Evolutionary conservation across 75 land plant species (phyloP), one percentile per base, ranked within the genome.

Genomic region (Larix kaempferi): DNA sequence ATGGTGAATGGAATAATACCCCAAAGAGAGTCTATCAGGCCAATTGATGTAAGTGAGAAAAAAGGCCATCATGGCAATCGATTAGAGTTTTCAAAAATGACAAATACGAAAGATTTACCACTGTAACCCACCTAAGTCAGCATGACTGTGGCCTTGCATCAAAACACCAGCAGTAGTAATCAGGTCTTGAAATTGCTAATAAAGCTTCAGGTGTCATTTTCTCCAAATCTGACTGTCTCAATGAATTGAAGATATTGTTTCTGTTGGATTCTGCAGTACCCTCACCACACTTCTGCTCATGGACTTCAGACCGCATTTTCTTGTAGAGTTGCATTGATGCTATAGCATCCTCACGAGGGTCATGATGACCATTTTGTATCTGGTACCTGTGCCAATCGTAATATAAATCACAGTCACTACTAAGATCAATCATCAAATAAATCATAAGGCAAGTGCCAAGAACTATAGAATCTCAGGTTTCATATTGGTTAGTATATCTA

Each of bases 271-370:
- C 88, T 29, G 77, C 73, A 57, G 84, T 69, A 10, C 23, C 25
- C 8, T 69, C 22, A 8, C 73, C 73, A 41, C 21, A n/a, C 19
- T 69, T 69, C 25, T 69, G 73, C 41, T 69, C 73, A 56, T 92
- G 95, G 76, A 14, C 62, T 74, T 80, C 89, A 41, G 81, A 82
- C 23, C 91, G 83, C 94, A 95, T 95, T 78, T 92, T 85, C 77
- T 80, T 84, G 88, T 95, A 93, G 37, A 95, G 79, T 60, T 94
- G 85, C 96, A 95, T 93, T 62, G 96, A 90, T 44, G 98, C 94
- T 60, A 95, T 88, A 76, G 96, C 92, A 58, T 95, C 98, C 74
- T 95, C 98, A 44, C 82, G 89, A 25, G 94, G 90, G 61, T 93
- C 96, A 80, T 93, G 96, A 5, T 22, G 23, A 44, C 79, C 69